Base-by-base conservation (phyloP, 1,284 basidiomycete genomes). In the Sanghuangporus weigelae region DNA sequence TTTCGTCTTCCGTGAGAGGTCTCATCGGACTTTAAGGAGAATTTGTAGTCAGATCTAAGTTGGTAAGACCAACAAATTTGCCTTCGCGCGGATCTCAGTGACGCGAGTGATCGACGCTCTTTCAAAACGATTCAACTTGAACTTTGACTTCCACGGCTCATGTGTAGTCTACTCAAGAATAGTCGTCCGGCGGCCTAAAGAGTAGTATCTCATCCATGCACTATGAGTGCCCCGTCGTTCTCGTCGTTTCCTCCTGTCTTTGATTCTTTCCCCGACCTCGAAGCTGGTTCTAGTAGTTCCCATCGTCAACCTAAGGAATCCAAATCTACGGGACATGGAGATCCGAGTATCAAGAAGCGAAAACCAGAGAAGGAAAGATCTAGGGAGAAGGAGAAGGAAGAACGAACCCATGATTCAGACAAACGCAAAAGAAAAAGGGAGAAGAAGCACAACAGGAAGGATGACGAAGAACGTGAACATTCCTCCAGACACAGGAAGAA, bases 1-100 rank as follows among this genome's bases (percentile, higher is more conserved):
- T 93, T 76, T 94, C 92, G 53, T 93, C 90, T 72, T 94, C 89
- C 44, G 92, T 94, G 54, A 94, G 78, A 21, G 92, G 92, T 7
- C 92, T 86, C 92, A 94, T 93, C 58, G 31, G 48, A 16, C 14
- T 26, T 36, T 3, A 10, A 19, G 31, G 26, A 12, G 26, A 10
- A 23, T 2, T 23, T 6, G 53, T 2, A n/a, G 16, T 36, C 31
- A 31, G 50, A 23, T 35, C 53, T 12, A 38, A 19, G 16, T 35
- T 35, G 11, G 8, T 4, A n/a, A 16, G 7, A 40, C 2, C 40
- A 6, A 8, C 16, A 31, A 60, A 35, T 8, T 54, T 54, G 31
- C 31, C 16, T 2, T 14, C 48, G 21, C 11, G 23, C 2, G 7
- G 49, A n/a, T 54, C 35, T 2, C 14, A 54, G 4, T 38, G 50